Evolutionary conservation across 2,329 filamentous ascomycete species (phyloP).

Genomic region (Waltergamsia citrina): DNA sequence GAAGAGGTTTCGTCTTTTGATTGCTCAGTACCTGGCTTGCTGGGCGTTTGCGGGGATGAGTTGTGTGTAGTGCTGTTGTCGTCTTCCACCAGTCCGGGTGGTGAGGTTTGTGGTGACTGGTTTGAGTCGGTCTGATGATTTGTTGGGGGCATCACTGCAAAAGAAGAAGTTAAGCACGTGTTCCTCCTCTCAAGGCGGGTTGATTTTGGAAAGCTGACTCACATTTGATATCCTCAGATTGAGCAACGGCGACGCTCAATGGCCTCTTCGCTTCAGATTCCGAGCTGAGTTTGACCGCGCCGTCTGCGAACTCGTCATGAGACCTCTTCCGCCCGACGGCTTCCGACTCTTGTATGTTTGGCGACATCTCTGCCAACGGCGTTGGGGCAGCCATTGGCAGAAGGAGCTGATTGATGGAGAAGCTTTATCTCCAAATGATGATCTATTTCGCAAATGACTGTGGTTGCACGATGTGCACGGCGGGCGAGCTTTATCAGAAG

Average conservation of each 20-base stretch:
- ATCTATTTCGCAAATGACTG: too few relatives aligned
- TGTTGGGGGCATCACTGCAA: conserved; percentile 11
- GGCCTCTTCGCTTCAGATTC: background rate
- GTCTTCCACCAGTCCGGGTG: conserved; percentile 30
- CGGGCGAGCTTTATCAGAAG: too few relatives aligned
- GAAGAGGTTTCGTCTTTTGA: conserved; percentile 4
- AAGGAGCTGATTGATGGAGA: too few relatives aligned
- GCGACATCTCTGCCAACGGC: conserved; percentile 37
- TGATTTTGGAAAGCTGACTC: too few relatives aligned
- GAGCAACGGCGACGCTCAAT: background rate
- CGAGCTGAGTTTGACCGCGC: conserved; percentile 9
- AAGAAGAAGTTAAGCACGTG: conserved; percentile 1
- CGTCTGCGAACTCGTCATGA: conserved; percentile 32
- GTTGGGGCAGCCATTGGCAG: conserved; percentile 21
- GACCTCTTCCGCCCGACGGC: conserved; percentile 31
- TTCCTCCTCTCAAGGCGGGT: too few relatives aligned
- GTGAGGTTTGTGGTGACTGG: conserved; percentile 15
- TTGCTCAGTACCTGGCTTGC: conserved; percentile 9
- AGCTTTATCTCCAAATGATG: too few relatives aligned
- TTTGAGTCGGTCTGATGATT: conserved; percentile 10
- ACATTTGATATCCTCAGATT: too few relatives aligned
- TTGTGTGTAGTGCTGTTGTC: conserved; percentile 26
- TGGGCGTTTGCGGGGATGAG: conserved; percentile 28
- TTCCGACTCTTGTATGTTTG: conserved; percentile 37
- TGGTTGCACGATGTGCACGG: too few relatives aligned